Evolutionary conservation across 306 rosid species (phyloP), one percentile per base, ranked within the genome.

Genomic region (Castanopsis chinensis): DNA sequence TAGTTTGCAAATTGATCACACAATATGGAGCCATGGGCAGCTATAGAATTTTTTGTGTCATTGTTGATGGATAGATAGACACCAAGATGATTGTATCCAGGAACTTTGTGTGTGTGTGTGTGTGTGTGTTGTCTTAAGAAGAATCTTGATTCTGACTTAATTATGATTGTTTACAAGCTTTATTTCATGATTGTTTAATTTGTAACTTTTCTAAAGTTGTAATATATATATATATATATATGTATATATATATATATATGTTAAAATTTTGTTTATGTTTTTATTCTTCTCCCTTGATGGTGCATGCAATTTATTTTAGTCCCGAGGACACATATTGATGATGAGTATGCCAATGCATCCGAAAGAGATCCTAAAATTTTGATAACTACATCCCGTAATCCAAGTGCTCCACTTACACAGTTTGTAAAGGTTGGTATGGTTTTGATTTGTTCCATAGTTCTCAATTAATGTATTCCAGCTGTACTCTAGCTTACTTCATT

Each of bases 371-470:
- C 98, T 23, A 93, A 89, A 76, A 90, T 93, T 83, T 84, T 95
- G 91, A 63, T 95, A 60, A 92, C 97, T 64, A 95, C 98, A 19
- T 95, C 99, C 20, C 84, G 99, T 81, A 76, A 90, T 87, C 99
- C 99, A 12, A 95, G 98, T 78, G 91, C 88, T 81, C 98, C 99
- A 54, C 92, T 95, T 35, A 88, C 86, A 35, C 98, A 91, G 80
- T 93, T 95, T 93, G 89, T 89, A 1, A 92, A 93, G 98, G 99
- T 94, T 90, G 86, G 76, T 21, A 30, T 67, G 10, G 70, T 74
- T 75, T 76, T 1, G 33, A 60, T 61, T 43, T 79, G 5, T n/a
- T 27, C 41, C 7, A 35, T 59, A 20, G 59, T 80, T 69, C 43
- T 5, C 15, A 19, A 57, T 51, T 71, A 33, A 13, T 52, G 3